Percentiles rank a stretch among this genome's conserved stretches.
These are phyloP conservation scores for Alnus rubra DNA, from an alignment of 306 rosid genomes.

Conservation along the genomic window DNA sequence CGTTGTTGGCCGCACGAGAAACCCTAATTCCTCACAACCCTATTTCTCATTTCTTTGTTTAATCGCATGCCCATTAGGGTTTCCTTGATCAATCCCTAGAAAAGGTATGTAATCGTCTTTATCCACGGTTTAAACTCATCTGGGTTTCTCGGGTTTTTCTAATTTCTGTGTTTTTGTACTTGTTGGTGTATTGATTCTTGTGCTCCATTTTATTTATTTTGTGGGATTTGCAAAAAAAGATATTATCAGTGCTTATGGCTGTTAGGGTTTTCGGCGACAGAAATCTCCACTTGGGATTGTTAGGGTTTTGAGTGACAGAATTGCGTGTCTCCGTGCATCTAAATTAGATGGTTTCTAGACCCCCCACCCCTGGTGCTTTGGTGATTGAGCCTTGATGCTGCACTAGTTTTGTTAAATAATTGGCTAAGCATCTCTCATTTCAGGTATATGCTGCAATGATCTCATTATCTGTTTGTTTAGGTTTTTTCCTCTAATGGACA, in stretches of 20 bases:
- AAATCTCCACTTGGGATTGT: slow-evolving; percentile 27
- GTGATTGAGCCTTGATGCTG: slow-evolving; percentile 35
- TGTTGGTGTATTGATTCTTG: not conserved
- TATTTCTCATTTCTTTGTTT: slow-evolving; percentile 11
- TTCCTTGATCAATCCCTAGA: slow-evolving; percentile 12
- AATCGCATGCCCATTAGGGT: not conserved
- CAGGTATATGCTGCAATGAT: not conserved
- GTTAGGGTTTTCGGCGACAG: slow-evolving; percentile 13
- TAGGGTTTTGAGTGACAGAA: slow-evolving; percentile 54
- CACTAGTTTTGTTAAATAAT: slow-evolving; percentile 13
- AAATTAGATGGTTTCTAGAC: slow-evolving; percentile 34
- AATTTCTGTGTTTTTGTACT: not conserved
- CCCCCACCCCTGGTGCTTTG: slow-evolving; percentile 29
- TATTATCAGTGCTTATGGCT: slow-evolving; percentile 4
- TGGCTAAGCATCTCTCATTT: not conserved
- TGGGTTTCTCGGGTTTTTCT: slow-evolving; percentile 4
- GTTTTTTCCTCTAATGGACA: not conserved
- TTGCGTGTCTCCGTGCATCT: slow-evolving; percentile 40
- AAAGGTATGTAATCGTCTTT: slow-evolving; percentile 11
- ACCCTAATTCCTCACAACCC: slow-evolving; percentile 36
- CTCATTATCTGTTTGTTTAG: slow-evolving; percentile 12
- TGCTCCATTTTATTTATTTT: slow-evolving; percentile 7
- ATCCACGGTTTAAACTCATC: slow-evolving; percentile 8
- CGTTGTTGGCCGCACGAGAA: slow-evolving; percentile 55
- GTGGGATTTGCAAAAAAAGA: not conserved